Base-by-base conservation (phyloP, 1,139 yeast species). In the Geotrichum reessii region DNA sequence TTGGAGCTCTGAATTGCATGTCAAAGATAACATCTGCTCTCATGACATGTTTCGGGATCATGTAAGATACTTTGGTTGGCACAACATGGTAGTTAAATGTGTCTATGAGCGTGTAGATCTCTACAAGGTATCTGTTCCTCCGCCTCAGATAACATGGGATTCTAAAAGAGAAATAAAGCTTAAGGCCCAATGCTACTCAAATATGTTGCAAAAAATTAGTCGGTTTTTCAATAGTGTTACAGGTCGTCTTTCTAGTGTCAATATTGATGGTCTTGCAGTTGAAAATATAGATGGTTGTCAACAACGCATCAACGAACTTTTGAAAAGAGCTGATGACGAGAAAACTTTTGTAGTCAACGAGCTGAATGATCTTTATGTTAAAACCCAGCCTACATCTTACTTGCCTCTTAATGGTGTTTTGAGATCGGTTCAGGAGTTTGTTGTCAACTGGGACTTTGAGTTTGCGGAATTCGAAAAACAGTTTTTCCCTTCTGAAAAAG, bases 401-500 rank as follows among this genome's bases (percentile, higher is more conserved):
- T 72, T 93, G 52, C 80, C 84, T 9, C 73, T 95, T 66, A 93
- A 95, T 68, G 76, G 81, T 0, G 81, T 87, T 1, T 74, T 90
- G 25, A 76, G 95, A 65, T 81, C 81, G 51, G 78, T 93, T 27
- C 97, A 93, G 67, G 92, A 87, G 62, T 75, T 85, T 55, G 95
- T 95, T 3, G 92, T 90, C 25, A 80, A 77, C 53, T 95, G 99
- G 99, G 97, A 93, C 72, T 70, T 74, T 28, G 96, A 87, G 61
- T 91, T 95, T 68, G 80, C 82, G 51, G 88, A 84, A n/a, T 91
- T 93, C 73, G 97, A 89, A 63, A 80, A 80, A 57, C 79, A 78
- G 31, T 93, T 81, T 68, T 80, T 93, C 61, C 98, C 98, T 0
- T 85, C 96, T 17, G 99, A 95, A 71, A 89, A 87, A 68, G 99